Evolutionary conservation across 441 rosid species (phyloP), one percentile per base, ranked within the genome.

Genomic region (Syzygium syzygioides): DNA sequence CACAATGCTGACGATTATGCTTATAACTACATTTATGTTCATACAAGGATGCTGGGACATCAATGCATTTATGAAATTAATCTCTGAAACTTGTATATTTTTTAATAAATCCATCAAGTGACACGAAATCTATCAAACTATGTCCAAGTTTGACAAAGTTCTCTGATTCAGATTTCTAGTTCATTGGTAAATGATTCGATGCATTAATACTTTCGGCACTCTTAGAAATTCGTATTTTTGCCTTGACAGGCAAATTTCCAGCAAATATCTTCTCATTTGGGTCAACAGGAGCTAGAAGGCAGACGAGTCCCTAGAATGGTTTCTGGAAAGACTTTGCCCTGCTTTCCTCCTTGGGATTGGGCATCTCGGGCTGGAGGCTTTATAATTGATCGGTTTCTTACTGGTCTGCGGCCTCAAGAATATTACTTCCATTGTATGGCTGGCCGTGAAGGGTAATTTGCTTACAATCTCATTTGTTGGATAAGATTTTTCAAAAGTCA

Each of bases 361-460:
- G 94, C 96, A 87, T 95, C 99, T 86, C 96, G 99, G 86, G 97
- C 99, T 89, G 99, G 99, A 41, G 99, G 99, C 85, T 97, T 95
- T 90, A 96, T 98, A 87, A 94, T 94, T 86, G 99, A 98, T 90
- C 98, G 99, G 86, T 98, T 98, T 91, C 98, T 98, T 86, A 94
- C 98, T 86, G 99, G 99, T 88, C 99, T 98, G 93, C 99, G 99
- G 54, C 99, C 99, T 53, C 99, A 98, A 94, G 99, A 97, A 92
- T 98, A 98, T 93, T 98, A 96, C 92, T 98, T 97, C 92, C 99
- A 98, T 92, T 98, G 99, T 94, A 98, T 98, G 99, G 99, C 99
- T 91, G 99, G 99, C 86, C 98, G 99, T 90, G 99, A 98, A 93
- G 99, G 99, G 99, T 98, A 95, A 94, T 87, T 34, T 57, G 37